Conservation (phyloP, 169 alveolate genomes). For the Besnoitia besnoiti region DNA sequence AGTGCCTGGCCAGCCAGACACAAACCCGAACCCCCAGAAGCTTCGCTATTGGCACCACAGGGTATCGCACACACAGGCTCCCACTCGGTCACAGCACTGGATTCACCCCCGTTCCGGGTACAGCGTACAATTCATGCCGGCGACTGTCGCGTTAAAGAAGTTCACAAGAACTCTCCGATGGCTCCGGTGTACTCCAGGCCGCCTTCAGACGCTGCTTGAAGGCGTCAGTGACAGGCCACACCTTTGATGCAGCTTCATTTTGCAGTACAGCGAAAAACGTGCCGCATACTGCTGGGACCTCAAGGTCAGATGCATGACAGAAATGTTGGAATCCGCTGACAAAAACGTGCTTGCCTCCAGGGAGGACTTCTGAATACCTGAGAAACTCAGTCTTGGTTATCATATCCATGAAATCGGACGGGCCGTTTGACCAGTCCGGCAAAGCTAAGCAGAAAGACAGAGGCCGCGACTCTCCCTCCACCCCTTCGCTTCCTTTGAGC, state of each 20-base stretch:
- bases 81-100: no score
- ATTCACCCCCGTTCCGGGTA: background rate
- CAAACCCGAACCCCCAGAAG: no score
- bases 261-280: conserved; percentile 19
- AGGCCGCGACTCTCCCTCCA: background rate
- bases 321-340: conserved; percentile 31
- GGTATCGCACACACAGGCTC: no score
- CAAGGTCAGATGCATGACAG: background rate
- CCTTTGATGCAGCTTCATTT: background rate
- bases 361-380: background rate
- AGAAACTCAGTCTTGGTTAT: background rate
- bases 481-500: background rate
- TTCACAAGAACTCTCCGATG: no score
- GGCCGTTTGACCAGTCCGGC: conserved; percentile 30
- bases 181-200: background rate
- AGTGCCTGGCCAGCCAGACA: no score
- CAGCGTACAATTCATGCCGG: background rate
- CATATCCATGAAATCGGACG: background rate
- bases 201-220: background rate
- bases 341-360: background rate
- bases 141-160: background rate
- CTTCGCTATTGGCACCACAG: no score
- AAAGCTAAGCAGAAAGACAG: conserved; percentile 23
- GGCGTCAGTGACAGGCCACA: conserved; percentile 15
- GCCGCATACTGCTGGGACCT: background rate